Evolutionary conservation across 1,284 basidiomycete species (phyloP).

Genomic region (Rhodotorula sp.): DNA sequence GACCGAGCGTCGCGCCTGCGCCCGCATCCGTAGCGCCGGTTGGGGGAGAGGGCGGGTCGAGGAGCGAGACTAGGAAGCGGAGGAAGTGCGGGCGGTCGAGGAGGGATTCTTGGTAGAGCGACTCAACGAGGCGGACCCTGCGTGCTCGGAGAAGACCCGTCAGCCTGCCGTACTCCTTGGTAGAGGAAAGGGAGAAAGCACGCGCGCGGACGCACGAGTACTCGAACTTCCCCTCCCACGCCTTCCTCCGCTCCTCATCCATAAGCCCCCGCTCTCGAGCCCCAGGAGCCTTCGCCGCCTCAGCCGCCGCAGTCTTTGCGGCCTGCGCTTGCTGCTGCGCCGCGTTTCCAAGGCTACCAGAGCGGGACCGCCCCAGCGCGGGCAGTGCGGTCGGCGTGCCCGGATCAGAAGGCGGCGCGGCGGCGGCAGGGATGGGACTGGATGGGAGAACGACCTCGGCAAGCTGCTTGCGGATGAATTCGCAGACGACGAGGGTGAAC

Average conservation of each 20-base stretch:
- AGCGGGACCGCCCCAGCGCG: constrained; percentile 4
- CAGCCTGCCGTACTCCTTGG: too few relatives aligned
- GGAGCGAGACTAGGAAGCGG: constrained; percentile 78
- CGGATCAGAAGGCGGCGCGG: not conserved
- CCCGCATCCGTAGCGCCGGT: not conserved
- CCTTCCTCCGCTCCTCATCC: constrained; percentile 66
- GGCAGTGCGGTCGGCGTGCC: not conserved
- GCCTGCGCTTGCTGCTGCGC: constrained; percentile 10
- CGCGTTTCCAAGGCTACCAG: constrained; percentile 49
- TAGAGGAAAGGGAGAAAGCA: not conserved
- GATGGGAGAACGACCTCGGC: constrained; percentile 72
- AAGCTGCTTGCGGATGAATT: constrained; percentile 88
- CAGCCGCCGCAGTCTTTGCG: not conserved
- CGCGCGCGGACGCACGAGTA: constrained; percentile 64
- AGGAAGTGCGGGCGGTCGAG: constrained; percentile 79
- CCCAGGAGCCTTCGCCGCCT: constrained; percentile 42
- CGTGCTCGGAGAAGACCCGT: not conserved
- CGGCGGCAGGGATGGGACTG: constrained; percentile 2
- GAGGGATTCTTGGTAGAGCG: constrained; percentile 77
- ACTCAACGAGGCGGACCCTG: constrained; percentile 72
- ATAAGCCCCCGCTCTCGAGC: constrained; percentile 52
- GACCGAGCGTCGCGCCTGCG: constrained; percentile 65
- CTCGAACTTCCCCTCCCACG: constrained; percentile 77
- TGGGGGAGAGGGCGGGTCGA: constrained; percentile 51
- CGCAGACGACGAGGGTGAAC: constrained; percentile 81